Base-by-base conservation (phyloP, 2,329 filamentous ascomycete genomes). In the Phyllosticta paracitricarpa region DNA sequence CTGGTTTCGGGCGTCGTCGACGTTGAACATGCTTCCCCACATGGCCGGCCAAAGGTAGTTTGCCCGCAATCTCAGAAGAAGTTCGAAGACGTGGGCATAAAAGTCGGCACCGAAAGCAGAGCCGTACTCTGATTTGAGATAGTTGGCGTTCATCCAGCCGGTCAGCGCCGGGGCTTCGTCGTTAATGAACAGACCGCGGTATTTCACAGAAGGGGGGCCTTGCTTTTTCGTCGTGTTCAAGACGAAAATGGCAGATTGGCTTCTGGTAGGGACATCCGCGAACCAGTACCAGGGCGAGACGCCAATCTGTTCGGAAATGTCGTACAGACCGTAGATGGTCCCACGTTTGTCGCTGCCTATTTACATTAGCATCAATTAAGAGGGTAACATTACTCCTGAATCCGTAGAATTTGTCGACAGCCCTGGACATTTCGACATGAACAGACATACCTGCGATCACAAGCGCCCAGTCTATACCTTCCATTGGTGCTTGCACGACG, bases 31-130 rank as follows among this genome's bases (percentile, higher is more conserved):
- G 64, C 80, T 82, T 5, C 80, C 82, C 88, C 87, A 91, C 69
- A 84, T 78, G 0, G 86, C 82, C 0, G 88, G 88, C 88, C 88
- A 91, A 57, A 91, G 76, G 67, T 89, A 90, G 71, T 91, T 91
- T 17, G 87, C 87, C 48, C 84, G 81, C 28, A 88, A 78, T 6
- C 88, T 81, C 5, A 91, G 81, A 1, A 90, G 74, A 1, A 91
- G 77, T 73, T 91, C 88, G 64, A 89, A 89, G 22, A 91, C 82
- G 22, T 82, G 81, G 3, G 80, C 75, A 72, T 91, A 89, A 70
- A 90, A 89, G 3, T 82, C 79, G n/a, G 81, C 77, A 61, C 82
- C 83, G 61, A 71, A 77, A 53, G 54, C 61, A 2, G 61, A 56
- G 51, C 61, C 61, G 53, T 76, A 79, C 19, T 76, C 69, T 33